Evolutionary conservation across 2,329 filamentous ascomycete genomes (phyloP).

Genomic region (Aspergillus pseudoviridinutans): DNA sequence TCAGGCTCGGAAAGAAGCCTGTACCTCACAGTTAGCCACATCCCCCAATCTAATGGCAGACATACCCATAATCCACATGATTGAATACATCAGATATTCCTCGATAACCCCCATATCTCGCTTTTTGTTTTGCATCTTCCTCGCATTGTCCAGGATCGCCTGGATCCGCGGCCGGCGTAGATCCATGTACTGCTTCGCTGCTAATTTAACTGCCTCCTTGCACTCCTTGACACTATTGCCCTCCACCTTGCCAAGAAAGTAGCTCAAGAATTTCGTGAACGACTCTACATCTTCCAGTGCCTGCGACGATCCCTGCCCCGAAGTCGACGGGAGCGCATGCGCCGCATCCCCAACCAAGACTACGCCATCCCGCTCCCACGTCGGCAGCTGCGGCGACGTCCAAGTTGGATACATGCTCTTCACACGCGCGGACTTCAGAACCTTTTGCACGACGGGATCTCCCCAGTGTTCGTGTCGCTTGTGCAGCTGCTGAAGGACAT

Average conservation of each 20-base stretch:
- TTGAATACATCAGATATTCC: conserved; percentile 37
- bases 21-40: not conserved
- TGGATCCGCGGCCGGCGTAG: conserved; percentile 35
- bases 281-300: conserved; percentile 54
- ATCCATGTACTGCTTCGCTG: conserved; percentile 30
- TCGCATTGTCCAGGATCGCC: conserved; percentile 28
- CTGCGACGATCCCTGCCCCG: conserved; percentile 54
- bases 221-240: conserved; percentile 2
- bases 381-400: conserved; percentile 45
- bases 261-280: conserved; percentile 40
- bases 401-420: conserved; percentile 48
- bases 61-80: conserved; percentile 36
- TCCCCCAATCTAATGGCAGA: not conserved
- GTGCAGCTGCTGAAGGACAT: conserved; percentile 34
- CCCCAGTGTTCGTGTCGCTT: conserved; percentile 44
- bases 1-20: not conserved
- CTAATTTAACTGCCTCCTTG: conserved; percentile 21
- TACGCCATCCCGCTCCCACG: conserved; percentile 46
- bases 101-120: conserved; percentile 28
- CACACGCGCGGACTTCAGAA: conserved; percentile 37
- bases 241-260: conserved; percentile 19
- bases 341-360: conserved; percentile 56
- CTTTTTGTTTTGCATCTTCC: conserved; percentile 33
- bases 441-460: conserved; percentile 42
- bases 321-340: conserved; percentile 53